phyloP scores from a whole-genome alignment of 2,329 filamentous ascomycete genomes.

The Grosmannia serpens region DNA sequence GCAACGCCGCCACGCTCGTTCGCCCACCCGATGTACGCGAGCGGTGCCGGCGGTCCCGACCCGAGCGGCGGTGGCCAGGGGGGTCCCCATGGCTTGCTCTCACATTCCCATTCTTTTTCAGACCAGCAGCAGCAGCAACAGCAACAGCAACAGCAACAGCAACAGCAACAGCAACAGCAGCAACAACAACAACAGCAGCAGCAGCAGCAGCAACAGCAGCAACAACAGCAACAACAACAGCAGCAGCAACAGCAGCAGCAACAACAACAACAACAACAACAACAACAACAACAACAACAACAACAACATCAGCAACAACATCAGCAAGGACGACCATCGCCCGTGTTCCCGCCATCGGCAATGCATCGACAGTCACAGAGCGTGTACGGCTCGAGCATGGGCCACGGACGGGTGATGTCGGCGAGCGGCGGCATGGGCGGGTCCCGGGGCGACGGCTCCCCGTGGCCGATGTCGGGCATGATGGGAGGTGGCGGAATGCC shows the following conservation, averaged over 20 bases:
- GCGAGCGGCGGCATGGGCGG: background rate
- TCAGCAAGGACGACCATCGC: background rate
- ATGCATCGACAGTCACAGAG: background rate
- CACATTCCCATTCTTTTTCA: background rate
- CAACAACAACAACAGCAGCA: slow-evolving; percentile 3
- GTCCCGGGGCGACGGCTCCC: background rate
- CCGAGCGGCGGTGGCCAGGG: background rate
- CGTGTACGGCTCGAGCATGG: background rate
- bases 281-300: background rate
- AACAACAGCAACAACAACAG: background rate
- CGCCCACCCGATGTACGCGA: slow-evolving; percentile 9
- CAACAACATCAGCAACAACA: slow-evolving; percentile 2
- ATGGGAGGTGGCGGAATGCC: background rate
- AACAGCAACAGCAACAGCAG: background rate
- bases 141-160: slow-evolving; percentile 1
- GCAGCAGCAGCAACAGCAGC: background rate
- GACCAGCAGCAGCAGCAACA: slow-evolving; percentile 1
- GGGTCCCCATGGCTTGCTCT: no score
- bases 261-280: background rate
- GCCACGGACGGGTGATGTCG: background rate
- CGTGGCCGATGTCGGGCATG: slow-evolving; percentile 11
- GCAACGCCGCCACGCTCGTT: slow-evolving; percentile 12
- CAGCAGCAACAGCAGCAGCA: slow-evolving; percentile 1
- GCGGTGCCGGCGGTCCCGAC: background rate
- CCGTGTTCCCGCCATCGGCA: background rate